Base-by-base conservation (phyloP, 306 rosid genomes). In the Cucurbita moschata region DNA sequence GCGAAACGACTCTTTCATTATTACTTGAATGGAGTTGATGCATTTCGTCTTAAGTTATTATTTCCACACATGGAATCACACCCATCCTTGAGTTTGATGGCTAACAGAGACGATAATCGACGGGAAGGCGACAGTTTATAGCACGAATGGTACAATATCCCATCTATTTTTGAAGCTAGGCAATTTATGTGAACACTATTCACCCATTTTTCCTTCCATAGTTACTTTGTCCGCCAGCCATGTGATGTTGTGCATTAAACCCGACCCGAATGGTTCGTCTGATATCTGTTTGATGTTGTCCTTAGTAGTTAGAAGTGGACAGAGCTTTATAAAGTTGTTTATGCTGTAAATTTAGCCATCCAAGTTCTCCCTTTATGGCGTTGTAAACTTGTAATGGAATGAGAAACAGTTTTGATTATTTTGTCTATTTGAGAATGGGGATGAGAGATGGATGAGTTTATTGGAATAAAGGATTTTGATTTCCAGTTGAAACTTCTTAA, bases 1-100 rank as follows among this genome's bases (percentile, higher is more conserved):
- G 91, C 97, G n/a, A 91, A 94, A 66, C 75, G 99, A 37, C 97
- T 94, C 44, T 94, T 89, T 79, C 97, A 84, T 71, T 94, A 94
- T 86, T 94, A 94, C 85, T 83, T 94, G 88, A 94, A 94, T 76
- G 99, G 99, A 63, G 97, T 89, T 42, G 99, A 94, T 84, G 99
- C 97, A 79, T 94, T 94, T 79, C 97, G 97, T 56, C 84, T 94
- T 75, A 94, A 94, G 81, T 85, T 94, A 54, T 55, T 91, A 46
- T 91, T 94, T 72, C 96, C 97, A 2, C 87, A 77, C 61, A 77
- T 79, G 1, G 80, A 83, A 62, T 86, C 80, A 59, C 86, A 75
- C 76, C 81, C 83, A 35, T 44, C 78, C 62, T 46, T 37, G 73
- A 15, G 73, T 64, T 30, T 19, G 39, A 47, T 64, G 51, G 21